phyloP scores from a whole-genome alignment of 805 yeast species.

The Zygotorulaspora chibaensis region DNA sequence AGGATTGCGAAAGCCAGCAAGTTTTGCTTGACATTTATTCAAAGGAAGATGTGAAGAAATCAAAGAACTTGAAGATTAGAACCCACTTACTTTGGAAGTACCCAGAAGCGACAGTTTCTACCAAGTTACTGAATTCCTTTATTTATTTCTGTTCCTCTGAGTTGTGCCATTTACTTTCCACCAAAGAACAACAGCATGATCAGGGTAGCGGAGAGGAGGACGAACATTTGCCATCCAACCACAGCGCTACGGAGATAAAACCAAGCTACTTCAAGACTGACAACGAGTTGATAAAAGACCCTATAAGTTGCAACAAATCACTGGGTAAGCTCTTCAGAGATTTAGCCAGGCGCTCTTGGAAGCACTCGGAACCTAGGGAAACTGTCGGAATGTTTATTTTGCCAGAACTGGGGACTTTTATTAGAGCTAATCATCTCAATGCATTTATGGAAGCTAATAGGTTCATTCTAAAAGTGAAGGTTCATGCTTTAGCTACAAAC shows the following conservation, averaged over 20 bases:
- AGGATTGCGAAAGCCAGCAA: conserved; percentile 35
- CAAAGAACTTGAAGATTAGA: conserved; percentile 70
- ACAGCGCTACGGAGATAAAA: conserved; percentile 21
- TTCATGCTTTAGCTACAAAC: conserved; percentile 37
- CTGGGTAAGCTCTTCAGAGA: conserved; percentile 73
- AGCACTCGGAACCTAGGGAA: conserved; percentile 55
- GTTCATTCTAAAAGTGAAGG: conserved; percentile 61
- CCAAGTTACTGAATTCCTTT: conserved; percentile 67
- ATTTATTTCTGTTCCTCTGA: conserved; percentile 60
- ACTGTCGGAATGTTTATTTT: conserved; percentile 66
- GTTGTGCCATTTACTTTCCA: conserved; percentile 48
- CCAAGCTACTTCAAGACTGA: conserved; percentile 33
- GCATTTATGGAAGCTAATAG: conserved; percentile 91
- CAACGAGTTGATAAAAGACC: conserved; percentile 25
- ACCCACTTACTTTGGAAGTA: conserved; percentile 87
- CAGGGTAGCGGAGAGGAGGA: conserved; percentile 11
- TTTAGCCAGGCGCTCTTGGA: conserved; percentile 89
- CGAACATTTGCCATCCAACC: conserved; percentile 1
- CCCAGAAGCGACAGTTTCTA: conserved; percentile 73
- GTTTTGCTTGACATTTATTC: conserved; percentile 68
- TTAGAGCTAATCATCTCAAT: conserved; percentile 72
- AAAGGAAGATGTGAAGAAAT: conserved; percentile 61
- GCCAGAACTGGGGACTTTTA: conserved; percentile 65
- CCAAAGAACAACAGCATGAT: conserved; percentile 22
- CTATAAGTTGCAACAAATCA: conserved; percentile 41